phyloP scores from a whole-genome alignment of 2,329 filamentous ascomycete species.

The Penicillium sclerotiorum region DNA sequence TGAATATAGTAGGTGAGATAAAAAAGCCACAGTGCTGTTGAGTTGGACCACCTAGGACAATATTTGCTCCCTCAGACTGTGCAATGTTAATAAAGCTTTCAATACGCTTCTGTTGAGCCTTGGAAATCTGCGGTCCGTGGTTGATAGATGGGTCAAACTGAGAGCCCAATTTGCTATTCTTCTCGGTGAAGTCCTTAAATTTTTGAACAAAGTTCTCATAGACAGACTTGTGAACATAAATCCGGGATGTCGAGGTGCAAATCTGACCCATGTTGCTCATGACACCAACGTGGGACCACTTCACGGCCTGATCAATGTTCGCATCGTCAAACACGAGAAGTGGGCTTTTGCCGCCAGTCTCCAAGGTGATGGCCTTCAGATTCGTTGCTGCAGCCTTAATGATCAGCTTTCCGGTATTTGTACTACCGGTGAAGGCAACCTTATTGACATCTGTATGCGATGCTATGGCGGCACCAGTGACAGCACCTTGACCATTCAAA shows the following conservation, averaged over 20 bases:
- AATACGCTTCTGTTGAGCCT: constrained; percentile 83
- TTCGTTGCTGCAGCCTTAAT: background rate
- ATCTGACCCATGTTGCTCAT: constrained; percentile 1
- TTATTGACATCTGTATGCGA: background rate
- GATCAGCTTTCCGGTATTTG: background rate
- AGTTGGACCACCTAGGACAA: constrained; percentile 64
- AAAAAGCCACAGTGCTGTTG: constrained; percentile 80
- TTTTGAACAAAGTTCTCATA: constrained; percentile 1
- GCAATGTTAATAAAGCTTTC: constrained; percentile 73
- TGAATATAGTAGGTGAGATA: constrained; percentile 84
- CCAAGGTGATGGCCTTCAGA: constrained; percentile 1
- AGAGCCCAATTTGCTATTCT: constrained; percentile 19
- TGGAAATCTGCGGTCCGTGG: constrained; percentile 82
- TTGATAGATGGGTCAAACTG: constrained; percentile 77
- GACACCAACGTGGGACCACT: background rate
- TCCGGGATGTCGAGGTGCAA: background rate
- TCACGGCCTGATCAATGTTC: background rate
- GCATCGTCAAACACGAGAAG: constrained; percentile 4
- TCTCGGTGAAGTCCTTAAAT: background rate
- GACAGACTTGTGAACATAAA: constrained; percentile 1
- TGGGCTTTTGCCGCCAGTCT: constrained; percentile 6
- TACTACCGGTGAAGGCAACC: constrained; percentile 5
- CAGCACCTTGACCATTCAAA: constrained; percentile 72
- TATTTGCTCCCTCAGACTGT: constrained; percentile 63
- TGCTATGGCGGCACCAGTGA: constrained; percentile 25